A percentile compares a stretch with the other conserved stretches of the same genome.
These are phyloP conservation scores for Groenewaldozyma salmanticensis DNA, from an alignment of 805 yeast genomes.

Conservation along the genomic window DNA sequence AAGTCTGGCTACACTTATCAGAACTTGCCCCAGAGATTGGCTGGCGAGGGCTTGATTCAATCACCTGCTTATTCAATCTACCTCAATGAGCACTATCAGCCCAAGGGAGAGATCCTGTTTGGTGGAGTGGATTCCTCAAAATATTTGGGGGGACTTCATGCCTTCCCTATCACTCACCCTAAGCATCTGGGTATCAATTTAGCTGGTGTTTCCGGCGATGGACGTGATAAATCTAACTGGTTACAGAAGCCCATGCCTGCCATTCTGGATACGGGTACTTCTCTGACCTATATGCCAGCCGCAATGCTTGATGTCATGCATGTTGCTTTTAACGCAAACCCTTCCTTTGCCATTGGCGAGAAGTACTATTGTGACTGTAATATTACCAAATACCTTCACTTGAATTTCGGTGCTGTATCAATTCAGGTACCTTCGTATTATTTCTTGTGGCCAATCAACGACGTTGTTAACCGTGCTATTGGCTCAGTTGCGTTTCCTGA, in stretches of 20 bases:
- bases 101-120: slow-evolving; percentile 43
- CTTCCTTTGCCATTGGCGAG: slow-evolving; percentile 27
- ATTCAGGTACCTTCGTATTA: slow-evolving; percentile 25
- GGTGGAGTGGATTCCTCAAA: slow-evolving; percentile 47
- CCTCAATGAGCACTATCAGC: slow-evolving; percentile 35
- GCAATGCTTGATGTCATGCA: slow-evolving; percentile 26
- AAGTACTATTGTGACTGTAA: slow-evolving; percentile 30
- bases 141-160: slow-evolving; percentile 34
- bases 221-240: slow-evolving; percentile 19
- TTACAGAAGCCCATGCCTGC: slow-evolving; percentile 27
- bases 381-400: slow-evolving; percentile 21
- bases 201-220: slow-evolving; percentile 20
- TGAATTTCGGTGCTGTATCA: slow-evolving; percentile 24
- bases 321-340: slow-evolving; percentile 30
- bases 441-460: slow-evolving; percentile 28
- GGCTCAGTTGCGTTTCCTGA: slow-evolving; percentile 26
- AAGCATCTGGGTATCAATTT: slow-evolving; percentile 26
- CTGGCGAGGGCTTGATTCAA: slow-evolving; percentile 46
- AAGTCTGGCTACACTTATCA: slow-evolving; percentile 33
- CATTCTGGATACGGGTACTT: slow-evolving; percentile 47
- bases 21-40: slow-evolving; percentile 58
- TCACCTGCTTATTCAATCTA: slow-evolving; percentile 56
- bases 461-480: slow-evolving; percentile 22
- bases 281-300: slow-evolving; percentile 40
- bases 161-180: slow-evolving; percentile 29